Evolutionary conservation across 2,329 filamentous ascomycete genomes (phyloP).

Genomic region (Fusarium tricinctum): DNA sequence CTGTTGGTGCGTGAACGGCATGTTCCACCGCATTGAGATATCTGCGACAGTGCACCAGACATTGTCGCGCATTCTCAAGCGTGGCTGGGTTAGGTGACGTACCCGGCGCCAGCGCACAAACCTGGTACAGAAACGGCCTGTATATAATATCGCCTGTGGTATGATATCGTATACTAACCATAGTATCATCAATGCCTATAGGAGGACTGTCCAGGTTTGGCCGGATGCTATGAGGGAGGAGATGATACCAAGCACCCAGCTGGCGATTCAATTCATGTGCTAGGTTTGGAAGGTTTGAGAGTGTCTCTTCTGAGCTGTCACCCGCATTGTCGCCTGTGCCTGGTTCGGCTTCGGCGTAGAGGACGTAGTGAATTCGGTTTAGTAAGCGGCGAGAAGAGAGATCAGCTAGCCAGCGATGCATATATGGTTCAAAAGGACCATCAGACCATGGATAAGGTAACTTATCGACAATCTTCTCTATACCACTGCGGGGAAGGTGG

Average conservation of each 20-base stretch:
- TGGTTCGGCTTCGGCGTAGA: slow-evolving; percentile 37
- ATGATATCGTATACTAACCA: slow-evolving; percentile 41
- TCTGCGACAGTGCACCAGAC: slow-evolving; percentile 34
- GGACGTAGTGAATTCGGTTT: slow-evolving; percentile 40
- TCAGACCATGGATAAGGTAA: slow-evolving; percentile 38
- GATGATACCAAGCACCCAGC: slow-evolving; percentile 39
- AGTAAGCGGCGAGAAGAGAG: slow-evolving; percentile 38
- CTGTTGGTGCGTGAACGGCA: slow-evolving; percentile 26
- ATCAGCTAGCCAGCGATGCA: slow-evolving; percentile 42
- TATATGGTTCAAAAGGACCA: slow-evolving; percentile 31
- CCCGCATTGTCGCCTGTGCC: slow-evolving; percentile 12
- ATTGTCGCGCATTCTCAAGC: slow-evolving; percentile 38
- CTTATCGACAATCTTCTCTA: slow-evolving; percentile 44
- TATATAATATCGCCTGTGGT: slow-evolving; percentile 40
- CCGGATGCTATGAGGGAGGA: slow-evolving; percentile 38
- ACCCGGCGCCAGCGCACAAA: slow-evolving; percentile 18
- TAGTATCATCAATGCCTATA: slow-evolving; percentile 31
- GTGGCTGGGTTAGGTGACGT: slow-evolving; percentile 12
- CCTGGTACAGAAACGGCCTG: slow-evolving; percentile 37
- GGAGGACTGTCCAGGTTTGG: slow-evolving; percentile 25
- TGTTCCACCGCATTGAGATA: slow-evolving; percentile 36
- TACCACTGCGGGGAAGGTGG: slow-evolving; percentile 40
- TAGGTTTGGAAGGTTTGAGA: slow-evolving; percentile 15
- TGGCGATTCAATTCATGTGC: slow-evolving; percentile 40
- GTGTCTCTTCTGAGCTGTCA: slow-evolving; percentile 15